Evolutionary conservation across 2,329 filamentous ascomycete genomes (phyloP).

Genomic region (Ophiocordyceps robertsii): DNA sequence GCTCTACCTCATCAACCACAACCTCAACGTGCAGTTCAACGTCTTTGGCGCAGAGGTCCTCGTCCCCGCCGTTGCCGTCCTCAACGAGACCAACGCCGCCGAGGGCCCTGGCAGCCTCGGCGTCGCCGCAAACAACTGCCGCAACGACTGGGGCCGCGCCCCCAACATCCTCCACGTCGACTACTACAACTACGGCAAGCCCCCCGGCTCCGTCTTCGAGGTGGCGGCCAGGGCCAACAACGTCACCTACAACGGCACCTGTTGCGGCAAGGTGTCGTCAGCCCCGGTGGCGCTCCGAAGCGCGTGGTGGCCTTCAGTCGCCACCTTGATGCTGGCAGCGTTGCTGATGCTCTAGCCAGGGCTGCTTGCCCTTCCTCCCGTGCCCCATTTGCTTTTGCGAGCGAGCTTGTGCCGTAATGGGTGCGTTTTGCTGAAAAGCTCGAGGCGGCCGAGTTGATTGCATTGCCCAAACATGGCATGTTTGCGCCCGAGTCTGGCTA

Average conservation of each 20-base stretch:
- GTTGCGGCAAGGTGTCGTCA: conserved; percentile 35
- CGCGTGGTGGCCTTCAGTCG: background rate
- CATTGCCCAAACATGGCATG: no score
- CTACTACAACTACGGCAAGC: conserved; percentile 63
- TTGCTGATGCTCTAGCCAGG: background rate
- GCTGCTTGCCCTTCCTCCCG: no score
- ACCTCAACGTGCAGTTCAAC: conserved; percentile 67
- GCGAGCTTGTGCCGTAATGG: no score
- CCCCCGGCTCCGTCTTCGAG: conserved; percentile 61
- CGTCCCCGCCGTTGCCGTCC: conserved; percentile 55
- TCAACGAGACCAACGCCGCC: conserved; percentile 60
- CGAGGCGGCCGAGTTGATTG: no score
- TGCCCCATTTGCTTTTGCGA: no score
- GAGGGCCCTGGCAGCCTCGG: conserved; percentile 55
- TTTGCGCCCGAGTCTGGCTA: no score
- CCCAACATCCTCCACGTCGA: conserved; percentile 75
- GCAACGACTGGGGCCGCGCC: conserved; percentile 45
- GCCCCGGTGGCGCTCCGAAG: background rate
- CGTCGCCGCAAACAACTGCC: conserved; percentile 47
- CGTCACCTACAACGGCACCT: conserved; percentile 50
- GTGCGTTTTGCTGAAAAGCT: no score
- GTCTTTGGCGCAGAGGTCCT: conserved; percentile 50
- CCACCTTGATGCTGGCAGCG: background rate
- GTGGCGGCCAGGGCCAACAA: conserved; percentile 58
- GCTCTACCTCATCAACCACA: conserved; percentile 82